Evolutionary conservation across 495 filamentous ascomycete genomes (phyloP), one percentile per base, ranked within the genome.

Genomic region (Aspergillus bridgeri): DNA sequence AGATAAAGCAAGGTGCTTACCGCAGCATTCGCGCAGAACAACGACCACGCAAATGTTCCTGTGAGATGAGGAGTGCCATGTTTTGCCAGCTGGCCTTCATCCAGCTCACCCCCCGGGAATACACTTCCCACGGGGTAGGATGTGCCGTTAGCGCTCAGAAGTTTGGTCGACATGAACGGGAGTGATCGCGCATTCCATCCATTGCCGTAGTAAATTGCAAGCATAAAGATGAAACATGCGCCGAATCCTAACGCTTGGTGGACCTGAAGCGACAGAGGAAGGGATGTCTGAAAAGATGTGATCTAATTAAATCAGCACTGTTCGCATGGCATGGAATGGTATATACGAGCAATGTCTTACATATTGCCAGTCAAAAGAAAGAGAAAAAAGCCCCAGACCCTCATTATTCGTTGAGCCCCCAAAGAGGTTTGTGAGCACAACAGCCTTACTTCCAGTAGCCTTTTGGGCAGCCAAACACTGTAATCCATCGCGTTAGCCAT

Each of bases 321-420:
- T 20, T 27, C 20, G 6, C 15, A 2, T 24, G 19, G 7, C 6
- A 21, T 29, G 21, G 6, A 9, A 3, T 29, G 6, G 6, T 29
- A 1, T 6, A 7, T 29, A 9, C 6, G 13, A 22, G 13, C 3
- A n/a, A 19, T 1, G 11, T 38, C 69, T 60, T 64, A 83, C 75
- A 59, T 83, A 85, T 67, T 85, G 79, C 81, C 81, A 85, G 65
- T 85, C 82, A 9, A 84, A 73, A 3, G 69, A 72, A 22, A 83
- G 46, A 22, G 64, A 70, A 24, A 85, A 71, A 1, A 82, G 58
- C 0, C 82, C 82, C 5, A 79, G 59, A 4, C 75, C 76, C 51
- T 73, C 81, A 57, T 86, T 85, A 23, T 72, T 77, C 5, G 69
- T 60, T 0, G 82, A 65, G 1, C 83, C 83, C 11, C 83, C 83